A percentile compares a stretch with the other conserved stretches of the same genome.
phyloP scores from a whole-genome alignment of 2,329 filamentous ascomycete species.

The Mycocentrospora acerina region DNA sequence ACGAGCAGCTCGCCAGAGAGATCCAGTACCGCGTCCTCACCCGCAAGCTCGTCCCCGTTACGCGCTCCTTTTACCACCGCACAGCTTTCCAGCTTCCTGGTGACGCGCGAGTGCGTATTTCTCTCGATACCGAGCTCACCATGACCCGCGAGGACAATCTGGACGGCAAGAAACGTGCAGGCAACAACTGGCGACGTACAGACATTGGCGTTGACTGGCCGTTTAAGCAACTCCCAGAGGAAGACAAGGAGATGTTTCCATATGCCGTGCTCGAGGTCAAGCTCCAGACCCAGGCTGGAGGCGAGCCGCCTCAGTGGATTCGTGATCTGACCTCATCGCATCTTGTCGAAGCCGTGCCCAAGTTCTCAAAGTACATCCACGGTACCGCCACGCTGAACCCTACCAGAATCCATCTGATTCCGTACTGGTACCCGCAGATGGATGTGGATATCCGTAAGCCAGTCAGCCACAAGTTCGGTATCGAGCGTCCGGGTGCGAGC shows the following conservation, averaged over 20 bases:
- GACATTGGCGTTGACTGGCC: constrained; percentile 97
- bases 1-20: constrained; percentile 86
- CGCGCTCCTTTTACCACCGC: constrained; percentile 95
- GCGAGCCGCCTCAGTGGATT: constrained; percentile 96
- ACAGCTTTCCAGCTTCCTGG: constrained; percentile 97
- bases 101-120: constrained; percentile 93
- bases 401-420: constrained; percentile 81
- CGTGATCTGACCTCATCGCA: constrained; percentile 90
- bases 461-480: constrained; percentile 83
- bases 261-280: constrained; percentile 98
- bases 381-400: constrained; percentile 88
- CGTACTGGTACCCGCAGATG: constrained; percentile 99
- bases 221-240: constrained; percentile 81
- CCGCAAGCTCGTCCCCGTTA: constrained; percentile 83
- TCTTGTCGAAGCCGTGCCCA: constrained; percentile 96
- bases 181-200: constrained; percentile 93
- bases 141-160: constrained; percentile 96
- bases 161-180: constrained; percentile 72
- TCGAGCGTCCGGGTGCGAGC: constrained; percentile 75
- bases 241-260: constrained; percentile 87
- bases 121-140: constrained; percentile 90
- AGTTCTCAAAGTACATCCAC: constrained; percentile 99
- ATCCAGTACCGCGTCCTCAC: constrained; percentile 92
- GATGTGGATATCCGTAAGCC: constrained; percentile 96
- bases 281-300: constrained; percentile 91